Evolutionary conservation across 441 rosid species (phyloP), one percentile per base, ranked within the genome.

Genomic region (Francoa sonchifolia): DNA sequence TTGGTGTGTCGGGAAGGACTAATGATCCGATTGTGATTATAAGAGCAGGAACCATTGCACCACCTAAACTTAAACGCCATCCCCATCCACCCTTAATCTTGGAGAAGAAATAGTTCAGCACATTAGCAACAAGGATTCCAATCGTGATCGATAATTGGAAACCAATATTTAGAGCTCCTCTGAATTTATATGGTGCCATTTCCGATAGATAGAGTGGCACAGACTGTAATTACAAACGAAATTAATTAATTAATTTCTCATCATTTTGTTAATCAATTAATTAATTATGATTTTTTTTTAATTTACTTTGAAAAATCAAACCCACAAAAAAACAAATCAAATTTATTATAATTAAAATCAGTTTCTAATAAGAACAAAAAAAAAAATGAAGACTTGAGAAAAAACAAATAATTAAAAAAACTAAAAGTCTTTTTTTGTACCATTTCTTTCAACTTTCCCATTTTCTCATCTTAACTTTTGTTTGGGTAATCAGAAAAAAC

Each of bases 151-250:
- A 80, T 20, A 87, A 38, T 39, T 87, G 97, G 61, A 87, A 83
- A 1, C 86, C 93, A 17, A 77, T 80, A 76, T 83, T 83, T 15
- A 87, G 52, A 3, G 86, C 74, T 44, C 93, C 97, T 66, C 95
- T 74, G 68, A 16, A 83, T 60, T 28, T 80, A 70, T 80, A 76
- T 0, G 93, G 95, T 1, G 97, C 93, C 97, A 80, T 78, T 55
- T 87, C 97, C 2, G 97, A 87, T 8, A 87, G 79, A 51, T 82
- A 87, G n/a, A 87, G 74, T 15, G 97, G 97, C 21, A 83, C 94
- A 2, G 95, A 61, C 95, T 87, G 76, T 39, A 54, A 37, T 32
- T 33, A 40, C 55, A 43, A 32, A 18, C 19, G 26, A 17, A 23
- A 51, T 1, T 6, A 3, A 42, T 39, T 21, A 44, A 35, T 13